Base-by-base conservation (phyloP, 192 early-diverging fungal species). In the Podila epigama region DNA sequence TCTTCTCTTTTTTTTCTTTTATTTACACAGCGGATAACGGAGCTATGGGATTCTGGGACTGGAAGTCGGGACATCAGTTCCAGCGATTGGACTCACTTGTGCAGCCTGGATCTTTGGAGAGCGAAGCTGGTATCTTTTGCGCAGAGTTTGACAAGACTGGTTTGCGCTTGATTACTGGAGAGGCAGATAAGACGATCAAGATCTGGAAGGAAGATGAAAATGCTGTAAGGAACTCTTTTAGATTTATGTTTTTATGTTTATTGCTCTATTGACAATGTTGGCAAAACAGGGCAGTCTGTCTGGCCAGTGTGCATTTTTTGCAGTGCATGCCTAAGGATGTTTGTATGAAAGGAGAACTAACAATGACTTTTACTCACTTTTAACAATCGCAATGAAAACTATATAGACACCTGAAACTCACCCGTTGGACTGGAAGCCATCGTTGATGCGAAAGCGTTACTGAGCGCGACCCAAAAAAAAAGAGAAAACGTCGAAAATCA, bases 161-260 rank as follows among this genome's bases (percentile, higher is more conserved):
- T 1, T 87, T 93, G 57, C 91, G 98, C 39, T 83, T 99, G 51
- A 95, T 99, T 64, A 99, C 98, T 2, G 94, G 98, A 67, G 98
- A 98, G 79, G 97, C 96, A 0, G 98, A 99, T 80, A 99, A 99
- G 83, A 96, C 96, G 1, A 96, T 99, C 81, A 99, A 99, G 85
- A 95, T 99, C 54, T 98, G 92, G 89, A 92, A 91, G 58, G 94
- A 96, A 68, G 94, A 96, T 63, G 89, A 92, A 41, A 84, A 88
- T 50, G 94, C 95, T 16, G 83, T 88, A 80, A 48, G 79, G n/a
- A n/a, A n/a, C n/a, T n/a, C n/a, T 60, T 48, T 67, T 34, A 1
- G 36, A 39, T 20, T 65, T 37, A n/a, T 13, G 11, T 3, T 22
- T 56, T 67, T 41, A 16, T 6, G 22, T n/a, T 1, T 20, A 16